A percentile compares a stretch with the other conserved stretches of the same genome.
phyloP scores from a whole-genome alignment of 495 filamentous ascomycete genomes.

The Penicillium verhagenii region DNA sequence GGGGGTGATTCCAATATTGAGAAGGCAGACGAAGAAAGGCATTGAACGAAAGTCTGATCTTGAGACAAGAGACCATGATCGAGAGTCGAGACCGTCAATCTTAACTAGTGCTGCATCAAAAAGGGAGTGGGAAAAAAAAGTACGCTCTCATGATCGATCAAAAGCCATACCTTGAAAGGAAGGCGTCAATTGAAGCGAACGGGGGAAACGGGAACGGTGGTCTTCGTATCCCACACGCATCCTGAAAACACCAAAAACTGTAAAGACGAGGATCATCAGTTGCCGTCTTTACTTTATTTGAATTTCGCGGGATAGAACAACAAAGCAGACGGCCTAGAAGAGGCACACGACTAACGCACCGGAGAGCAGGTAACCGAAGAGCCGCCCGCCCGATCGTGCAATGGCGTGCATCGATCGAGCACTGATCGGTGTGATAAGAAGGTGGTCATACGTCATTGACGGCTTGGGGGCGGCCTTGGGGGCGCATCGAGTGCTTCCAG shows the following conservation, averaged over 20 bases:
- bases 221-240: slow-evolving; percentile 15
- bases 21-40: not conserved
- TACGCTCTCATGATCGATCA: not conserved
- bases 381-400: slow-evolving; percentile 22
- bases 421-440: slow-evolving; percentile 12
- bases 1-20: not conserved
- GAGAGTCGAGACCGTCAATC: slow-evolving; percentile 3
- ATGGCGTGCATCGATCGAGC: slow-evolving; percentile 22
- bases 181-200: not conserved
- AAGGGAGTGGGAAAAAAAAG: too few species aligned
- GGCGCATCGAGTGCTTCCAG: not conserved
- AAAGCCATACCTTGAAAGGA: not conserved
- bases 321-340: not conserved
- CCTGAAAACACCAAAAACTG: too few species aligned
- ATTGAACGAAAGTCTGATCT: slow-evolving; percentile 12
- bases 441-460: slow-evolving; percentile 13
- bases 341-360: slow-evolving; percentile 12
- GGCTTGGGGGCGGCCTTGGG: not conserved
- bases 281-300: slow-evolving; percentile 23
- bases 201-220: too few species aligned
- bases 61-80: slow-evolving; percentile 8
- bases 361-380: slow-evolving; percentile 5
- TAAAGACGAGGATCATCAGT: slow-evolving; percentile 11
- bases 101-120: too few species aligned
- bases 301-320: slow-evolving; percentile 21